Conservation (phyloP, 2,329 filamentous ascomycete genomes). For the Pyrenochaeta sp. region DNA sequence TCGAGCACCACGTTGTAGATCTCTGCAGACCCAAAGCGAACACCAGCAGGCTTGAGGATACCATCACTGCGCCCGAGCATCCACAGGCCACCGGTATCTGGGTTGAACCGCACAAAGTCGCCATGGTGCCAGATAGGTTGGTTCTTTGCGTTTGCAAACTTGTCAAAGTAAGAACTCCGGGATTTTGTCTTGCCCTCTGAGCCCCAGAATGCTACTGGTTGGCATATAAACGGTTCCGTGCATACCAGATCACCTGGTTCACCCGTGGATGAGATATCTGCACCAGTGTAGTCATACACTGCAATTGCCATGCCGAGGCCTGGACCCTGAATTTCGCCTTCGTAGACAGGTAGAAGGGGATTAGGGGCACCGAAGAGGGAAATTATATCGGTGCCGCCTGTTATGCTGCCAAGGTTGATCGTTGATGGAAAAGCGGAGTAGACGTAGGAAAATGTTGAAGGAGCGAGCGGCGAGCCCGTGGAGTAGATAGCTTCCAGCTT, state of each 20-base stretch:
- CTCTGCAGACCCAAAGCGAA: constrained; percentile 91
- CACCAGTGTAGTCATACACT: constrained; percentile 62
- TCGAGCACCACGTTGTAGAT: constrained; percentile 94
- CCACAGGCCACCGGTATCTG: constrained; percentile 76
- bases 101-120: constrained; percentile 82
- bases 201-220: constrained; percentile 91
- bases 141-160: constrained; percentile 64
- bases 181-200: constrained; percentile 78
- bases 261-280: constrained; percentile 66
- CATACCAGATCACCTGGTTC: constrained; percentile 90
- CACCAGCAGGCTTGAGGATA: constrained; percentile 89
- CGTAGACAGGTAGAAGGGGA: constrained; percentile 58
- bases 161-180: constrained; percentile 84
- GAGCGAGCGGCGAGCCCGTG: constrained; percentile 89
- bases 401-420: constrained; percentile 93
- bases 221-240: constrained; percentile 84
- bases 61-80: constrained; percentile 96
- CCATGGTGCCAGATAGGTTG: constrained; percentile 87
- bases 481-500: constrained; percentile 87
- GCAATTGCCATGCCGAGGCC: constrained; percentile 62
- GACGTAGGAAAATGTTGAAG: constrained; percentile 90
- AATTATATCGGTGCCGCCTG: constrained; percentile 95
- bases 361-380: constrained; percentile 91
- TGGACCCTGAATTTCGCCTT: constrained; percentile 60
- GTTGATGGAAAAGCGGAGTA: constrained; percentile 80